Conservation (phyloP, 83 land plant species). For the Picea abies region DNA sequence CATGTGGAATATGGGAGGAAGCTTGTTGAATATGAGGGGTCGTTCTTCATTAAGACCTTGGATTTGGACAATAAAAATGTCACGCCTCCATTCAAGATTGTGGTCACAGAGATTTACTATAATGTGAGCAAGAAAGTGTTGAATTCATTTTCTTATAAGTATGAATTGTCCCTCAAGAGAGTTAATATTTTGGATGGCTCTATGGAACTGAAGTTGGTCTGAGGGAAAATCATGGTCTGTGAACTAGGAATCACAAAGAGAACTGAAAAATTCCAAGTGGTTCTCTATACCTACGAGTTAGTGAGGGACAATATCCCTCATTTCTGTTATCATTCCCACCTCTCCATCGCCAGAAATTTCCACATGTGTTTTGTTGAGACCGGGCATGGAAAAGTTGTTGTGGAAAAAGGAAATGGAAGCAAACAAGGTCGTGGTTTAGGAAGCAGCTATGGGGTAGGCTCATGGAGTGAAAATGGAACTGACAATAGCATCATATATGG, state of each 20-base stretch:
- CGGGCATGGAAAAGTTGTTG: too few relatives aligned
- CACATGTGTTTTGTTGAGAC: too few relatives aligned
- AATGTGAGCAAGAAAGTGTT: slow-evolving; percentile 59
- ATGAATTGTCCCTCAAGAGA: slow-evolving; percentile 48
- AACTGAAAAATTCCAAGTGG: slow-evolving; percentile 3
- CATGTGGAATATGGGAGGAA: slow-evolving; percentile 54
- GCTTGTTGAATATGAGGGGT: slow-evolving; percentile 56
- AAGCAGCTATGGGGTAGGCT: too few relatives aligned
- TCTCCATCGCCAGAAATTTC: too few relatives aligned
- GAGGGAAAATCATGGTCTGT: slow-evolving; percentile 60
- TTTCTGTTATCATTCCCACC: too few relatives aligned
- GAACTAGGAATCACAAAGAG: slow-evolving; percentile 19
- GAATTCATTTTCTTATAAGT: slow-evolving; percentile 60
- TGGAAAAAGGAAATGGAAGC: too few relatives aligned
- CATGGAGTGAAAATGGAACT: too few relatives aligned
- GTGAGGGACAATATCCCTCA: too few relatives aligned
- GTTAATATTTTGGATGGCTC: slow-evolving; percentile 39
- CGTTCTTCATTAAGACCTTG: slow-evolving; percentile 74
- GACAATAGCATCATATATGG: too few relatives aligned
- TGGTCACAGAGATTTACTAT: slow-evolving; percentile 56
- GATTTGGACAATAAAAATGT: slow-evolving; percentile 68
- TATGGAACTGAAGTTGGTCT: neutral
- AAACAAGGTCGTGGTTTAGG: too few relatives aligned
- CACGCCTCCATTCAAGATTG: slow-evolving; percentile 52
- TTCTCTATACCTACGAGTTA: neutral